Percentiles rank a stretch among this genome's conserved stretches.
phyloP scores from a whole-genome alignment of 768 basidiomycete species.

The Dioszegia crocea region DNA sequence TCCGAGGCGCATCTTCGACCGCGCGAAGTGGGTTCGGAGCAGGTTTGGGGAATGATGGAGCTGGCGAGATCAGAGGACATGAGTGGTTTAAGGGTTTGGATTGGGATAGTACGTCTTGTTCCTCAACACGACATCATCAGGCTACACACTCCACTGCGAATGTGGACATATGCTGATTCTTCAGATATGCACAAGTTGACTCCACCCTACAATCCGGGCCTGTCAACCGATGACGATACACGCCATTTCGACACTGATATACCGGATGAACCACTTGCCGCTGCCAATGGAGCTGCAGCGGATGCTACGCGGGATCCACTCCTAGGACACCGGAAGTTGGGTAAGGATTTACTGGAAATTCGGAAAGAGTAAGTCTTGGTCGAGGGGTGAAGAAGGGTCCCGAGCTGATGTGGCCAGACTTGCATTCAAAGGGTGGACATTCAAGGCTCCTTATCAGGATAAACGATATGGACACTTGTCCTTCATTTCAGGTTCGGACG shows the following conservation, averaged over 20 bases:
- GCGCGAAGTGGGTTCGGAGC: background rate
- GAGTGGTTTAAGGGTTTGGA: slow-evolving; percentile 89
- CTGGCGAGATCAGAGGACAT: slow-evolving; percentile 81
- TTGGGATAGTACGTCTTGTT: slow-evolving; percentile 58
- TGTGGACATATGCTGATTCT: too few species aligned
- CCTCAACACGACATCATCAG: too few species aligned
- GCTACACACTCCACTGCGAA: too few species aligned
- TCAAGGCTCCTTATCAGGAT: slow-evolving; percentile 36
- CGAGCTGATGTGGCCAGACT: slow-evolving; percentile 20
- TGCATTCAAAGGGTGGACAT: slow-evolving; percentile 50
- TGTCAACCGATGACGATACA: slow-evolving; percentile 77
- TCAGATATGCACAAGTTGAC: slow-evolving; percentile 68
- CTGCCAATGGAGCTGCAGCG: slow-evolving; percentile 71
- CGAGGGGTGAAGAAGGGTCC: too few species aligned
- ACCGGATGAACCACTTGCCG: slow-evolving; percentile 67
- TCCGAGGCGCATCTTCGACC: slow-evolving; percentile 47
- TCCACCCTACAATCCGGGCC: slow-evolving; percentile 85
- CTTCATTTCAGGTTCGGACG: slow-evolving; percentile 2
- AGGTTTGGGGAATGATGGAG: slow-evolving; percentile 62
- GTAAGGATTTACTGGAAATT: slow-evolving; percentile 78
- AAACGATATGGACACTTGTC: slow-evolving; percentile 30
- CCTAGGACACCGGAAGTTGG: slow-evolving; percentile 77
- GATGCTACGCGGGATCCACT: slow-evolving; percentile 87
- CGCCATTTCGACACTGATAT: slow-evolving; percentile 94
- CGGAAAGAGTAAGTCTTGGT: slow-evolving; percentile 60